Percentiles rank a stretch among this genome's conserved stretches.
Conservation (phyloP, 2,329 filamentous ascomycete species). For the Corinectria fuckeliana region DNA sequence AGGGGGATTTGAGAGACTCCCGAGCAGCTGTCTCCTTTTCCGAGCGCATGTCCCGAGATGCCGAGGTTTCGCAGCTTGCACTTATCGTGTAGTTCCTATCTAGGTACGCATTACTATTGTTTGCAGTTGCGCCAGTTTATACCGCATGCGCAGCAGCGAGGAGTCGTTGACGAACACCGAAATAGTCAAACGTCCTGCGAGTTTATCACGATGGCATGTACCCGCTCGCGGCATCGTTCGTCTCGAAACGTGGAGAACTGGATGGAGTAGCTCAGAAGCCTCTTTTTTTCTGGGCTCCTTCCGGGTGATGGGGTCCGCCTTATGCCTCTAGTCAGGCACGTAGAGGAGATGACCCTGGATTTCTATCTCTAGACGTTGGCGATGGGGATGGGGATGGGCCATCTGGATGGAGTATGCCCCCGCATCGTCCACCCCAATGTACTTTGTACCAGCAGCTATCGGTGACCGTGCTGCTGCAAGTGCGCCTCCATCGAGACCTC, state of each 20-base stretch:
- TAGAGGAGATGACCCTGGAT: slow-evolving; percentile 22
- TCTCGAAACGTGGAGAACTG: slow-evolving; percentile 24
- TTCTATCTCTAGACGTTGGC: slow-evolving; percentile 34
- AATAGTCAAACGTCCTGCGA: neutral
- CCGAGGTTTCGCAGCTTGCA: neutral
- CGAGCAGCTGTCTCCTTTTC: slow-evolving; percentile 1
- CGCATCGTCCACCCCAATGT: slow-evolving; percentile 34
- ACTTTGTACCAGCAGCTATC: slow-evolving; percentile 38
- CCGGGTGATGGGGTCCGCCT: slow-evolving; percentile 30
- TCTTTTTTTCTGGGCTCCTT: slow-evolving; percentile 20
- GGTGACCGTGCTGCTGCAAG: slow-evolving; percentile 42
- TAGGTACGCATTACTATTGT: too few relatives aligned
- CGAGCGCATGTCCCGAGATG: neutral
- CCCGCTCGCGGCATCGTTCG: slow-evolving; percentile 1
- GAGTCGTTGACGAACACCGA: neutral
- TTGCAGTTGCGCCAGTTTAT: neutral
- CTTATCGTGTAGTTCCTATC: neutral
- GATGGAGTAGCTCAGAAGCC: slow-evolving; percentile 23
- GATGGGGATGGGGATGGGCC: slow-evolving; percentile 36
- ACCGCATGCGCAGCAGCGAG: neutral
- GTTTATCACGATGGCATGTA: slow-evolving; percentile 9
- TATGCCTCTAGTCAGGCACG: slow-evolving; percentile 37
- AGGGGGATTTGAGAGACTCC: neutral
- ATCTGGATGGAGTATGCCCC: slow-evolving; percentile 34
- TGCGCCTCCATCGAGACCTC: slow-evolving; percentile 34